These are phyloP conservation scores for Nannochloris sp. DNA, from an alignment of 139 green algal species.

Conservation along the genomic window DNA sequence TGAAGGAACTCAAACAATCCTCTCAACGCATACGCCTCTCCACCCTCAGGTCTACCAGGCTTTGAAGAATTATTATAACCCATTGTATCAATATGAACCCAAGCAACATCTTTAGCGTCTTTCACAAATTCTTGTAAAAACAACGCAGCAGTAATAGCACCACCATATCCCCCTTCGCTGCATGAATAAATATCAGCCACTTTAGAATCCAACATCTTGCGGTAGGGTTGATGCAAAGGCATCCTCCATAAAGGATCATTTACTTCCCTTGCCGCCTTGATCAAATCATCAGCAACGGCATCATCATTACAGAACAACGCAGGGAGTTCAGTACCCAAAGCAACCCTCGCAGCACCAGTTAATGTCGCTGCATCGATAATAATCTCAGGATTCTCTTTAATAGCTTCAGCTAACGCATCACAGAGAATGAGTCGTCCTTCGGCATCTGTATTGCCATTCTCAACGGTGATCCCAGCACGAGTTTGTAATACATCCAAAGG, in stretches of 20 bases:
- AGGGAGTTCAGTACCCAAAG: constrained; percentile 54
- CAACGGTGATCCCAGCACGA: constrained; percentile 51
- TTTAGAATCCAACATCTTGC: constrained; percentile 46
- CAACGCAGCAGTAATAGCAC: constrained; percentile 86
- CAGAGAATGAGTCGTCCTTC: constrained; percentile 55
- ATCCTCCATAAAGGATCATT: constrained; percentile 59
- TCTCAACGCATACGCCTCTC: constrained; percentile 48
- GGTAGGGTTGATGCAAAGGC: constrained; percentile 40
- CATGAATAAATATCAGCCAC: constrained; percentile 76
- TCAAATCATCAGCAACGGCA: constrained; percentile 27
- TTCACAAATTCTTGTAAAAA: constrained; percentile 81
- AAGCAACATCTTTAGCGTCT: constrained; percentile 24
- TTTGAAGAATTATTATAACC: constrained; percentile 15
- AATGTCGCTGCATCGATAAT: constrained; percentile 61
- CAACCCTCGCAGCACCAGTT: constrained; percentile 56
- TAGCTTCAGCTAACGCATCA: constrained; percentile 40
- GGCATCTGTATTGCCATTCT: constrained; percentile 44
- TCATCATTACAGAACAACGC: constrained; percentile 45
- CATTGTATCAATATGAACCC: constrained; percentile 62
- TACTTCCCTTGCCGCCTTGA: constrained; percentile 21
- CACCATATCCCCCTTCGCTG: constrained; percentile 38
- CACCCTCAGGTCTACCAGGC: constrained; percentile 52
- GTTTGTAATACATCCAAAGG: constrained; percentile 46
- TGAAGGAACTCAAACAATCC: constrained; percentile 39
- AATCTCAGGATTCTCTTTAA: constrained; percentile 39